Conservation (phyloP, 495 filamentous ascomycete genomes). For the Hypoxylon trugodes region DNA sequence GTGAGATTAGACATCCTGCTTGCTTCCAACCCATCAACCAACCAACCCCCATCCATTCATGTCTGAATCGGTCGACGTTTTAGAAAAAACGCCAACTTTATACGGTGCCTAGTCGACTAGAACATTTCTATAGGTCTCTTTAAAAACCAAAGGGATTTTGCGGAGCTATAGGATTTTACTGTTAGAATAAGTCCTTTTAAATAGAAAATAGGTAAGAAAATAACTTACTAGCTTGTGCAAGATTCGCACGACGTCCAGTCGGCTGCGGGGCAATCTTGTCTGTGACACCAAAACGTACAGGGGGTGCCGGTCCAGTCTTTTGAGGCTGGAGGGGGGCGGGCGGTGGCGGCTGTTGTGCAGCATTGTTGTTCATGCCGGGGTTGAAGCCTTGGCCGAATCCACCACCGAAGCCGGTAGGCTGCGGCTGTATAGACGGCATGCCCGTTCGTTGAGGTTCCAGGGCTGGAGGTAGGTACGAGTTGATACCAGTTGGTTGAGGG, state of each 20-base stretch:
- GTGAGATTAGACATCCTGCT: not conserved
- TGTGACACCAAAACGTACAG: conserved; percentile 86
- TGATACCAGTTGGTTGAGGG: conserved; percentile 60
- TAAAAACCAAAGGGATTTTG: conserved; percentile 94
- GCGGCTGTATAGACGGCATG: conserved; percentile 52
- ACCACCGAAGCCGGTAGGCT: conserved; percentile 67
- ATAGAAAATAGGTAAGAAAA: not conserved
- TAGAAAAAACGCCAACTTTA: not conserved
- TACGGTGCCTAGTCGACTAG: not conserved
- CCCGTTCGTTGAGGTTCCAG: conserved; percentile 64
- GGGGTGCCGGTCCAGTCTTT: conserved; percentile 91
- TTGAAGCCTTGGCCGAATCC: conserved; percentile 59
- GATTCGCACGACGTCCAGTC: conserved; percentile 88
- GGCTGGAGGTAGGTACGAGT: conserved; percentile 63
- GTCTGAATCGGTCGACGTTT: not conserved
- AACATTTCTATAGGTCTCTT: not conserved
- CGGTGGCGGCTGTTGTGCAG: conserved; percentile 59
- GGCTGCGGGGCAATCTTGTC: conserved; percentile 88
- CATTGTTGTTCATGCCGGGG: conserved; percentile 51
- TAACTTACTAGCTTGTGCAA: conserved; percentile 94
- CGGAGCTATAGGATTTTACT: conserved; percentile 68
- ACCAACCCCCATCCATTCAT: conserved; percentile 4
- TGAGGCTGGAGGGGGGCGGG: conserved; percentile 73
- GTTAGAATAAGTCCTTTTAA: not conserved
- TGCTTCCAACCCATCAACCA: conserved; percentile 5